Base-by-base conservation (phyloP, 2,329 filamentous ascomycete genomes). In the Ophiostoma fasciatum region DNA sequence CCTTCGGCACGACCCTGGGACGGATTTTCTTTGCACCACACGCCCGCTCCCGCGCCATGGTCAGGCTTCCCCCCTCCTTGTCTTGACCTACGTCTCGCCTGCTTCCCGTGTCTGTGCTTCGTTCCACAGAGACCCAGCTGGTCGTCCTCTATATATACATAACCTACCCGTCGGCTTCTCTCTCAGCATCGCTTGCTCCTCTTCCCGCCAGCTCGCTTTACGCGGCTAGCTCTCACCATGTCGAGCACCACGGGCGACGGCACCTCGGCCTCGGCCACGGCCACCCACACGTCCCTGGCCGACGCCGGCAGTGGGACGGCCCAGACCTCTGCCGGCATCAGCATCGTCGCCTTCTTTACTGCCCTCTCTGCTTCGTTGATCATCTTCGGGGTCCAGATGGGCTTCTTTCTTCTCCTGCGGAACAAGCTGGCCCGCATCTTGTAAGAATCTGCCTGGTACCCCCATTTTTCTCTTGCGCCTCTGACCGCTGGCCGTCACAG, bases 391-490 rank as follows among this genome's bases (percentile, higher is more conserved):
- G 57, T 77, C 5, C 74, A 78, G 51, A 61, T 84, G 25, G 50
- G 77, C 10, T 50, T 80, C n/a, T 94, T 94, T 53, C 54, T 84
- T 7, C 48, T 90, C 2, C 60, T 94, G 28, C 76, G 84, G 45
- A 78, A 82, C 40, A 87, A 82, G 45, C 59, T 93, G 25, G 75
- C 76, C 3, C 70, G 84, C 43, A 92, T 94, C 42, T 94, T 87
- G 80, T 85, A 60, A 50, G 77, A 44, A 17, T 25, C 4, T 4
- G 10, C 32, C 15, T 15, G n/a, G n/a, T n/a, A n/a, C n/a, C n/a
- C n/a, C n/a, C n/a, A n/a, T n/a, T n/a, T n/a, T n/a, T n/a, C n/a
- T n/a, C n/a, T n/a, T n/a, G n/a, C n/a, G n/a, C n/a, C n/a, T n/a
- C 30, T 32, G 23, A 33, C 20, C n/a, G 10, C 4, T 25, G 7